A percentile compares a stretch with the other conserved stretches of the same genome.
These are phyloP conservation scores for Fusarium ambrosium DNA, from an alignment of 2,329 filamentous ascomycete genomes.

Conservation along the genomic window DNA sequence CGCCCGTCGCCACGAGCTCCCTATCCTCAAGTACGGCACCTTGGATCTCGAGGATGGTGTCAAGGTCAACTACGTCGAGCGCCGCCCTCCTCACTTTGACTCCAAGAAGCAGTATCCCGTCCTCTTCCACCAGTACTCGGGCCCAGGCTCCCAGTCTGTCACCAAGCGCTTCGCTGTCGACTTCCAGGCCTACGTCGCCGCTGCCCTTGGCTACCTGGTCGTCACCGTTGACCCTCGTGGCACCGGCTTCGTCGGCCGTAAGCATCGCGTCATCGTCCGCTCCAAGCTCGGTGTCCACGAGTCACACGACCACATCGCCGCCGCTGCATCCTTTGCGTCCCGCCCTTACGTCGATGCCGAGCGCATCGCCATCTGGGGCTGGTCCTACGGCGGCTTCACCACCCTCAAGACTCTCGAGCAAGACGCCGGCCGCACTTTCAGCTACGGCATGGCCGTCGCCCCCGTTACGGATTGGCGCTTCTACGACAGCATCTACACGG, in stretches of 20 bases:
- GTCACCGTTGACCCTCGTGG: slow-evolving; percentile 95
- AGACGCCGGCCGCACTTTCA: slow-evolving; percentile 90
- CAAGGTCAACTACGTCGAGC: slow-evolving; percentile 80
- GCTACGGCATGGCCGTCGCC: slow-evolving; percentile 97
- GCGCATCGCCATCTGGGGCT: slow-evolving; percentile 95
- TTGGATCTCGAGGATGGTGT: slow-evolving; percentile 84
- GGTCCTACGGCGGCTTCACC: slow-evolving; percentile 97
- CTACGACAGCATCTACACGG: slow-evolving; percentile 95
- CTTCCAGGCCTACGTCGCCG: slow-evolving; percentile 91
- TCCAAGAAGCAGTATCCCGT: slow-evolving; percentile 89
- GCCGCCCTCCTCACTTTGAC: slow-evolving; percentile 90
- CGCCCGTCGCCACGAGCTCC: slow-evolving; percentile 83
- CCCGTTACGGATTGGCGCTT: slow-evolving; percentile 99
- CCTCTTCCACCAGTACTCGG: slow-evolving; percentile 94
- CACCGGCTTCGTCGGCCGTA: slow-evolving; percentile 90
- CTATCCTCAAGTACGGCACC: slow-evolving; percentile 84
- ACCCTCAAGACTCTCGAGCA: slow-evolving; percentile 94
- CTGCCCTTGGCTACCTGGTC: slow-evolving; percentile 89
- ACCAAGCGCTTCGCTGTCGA: slow-evolving; percentile 84
- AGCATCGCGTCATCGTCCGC: slow-evolving; percentile 84
- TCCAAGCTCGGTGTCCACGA: slow-evolving; percentile 89
- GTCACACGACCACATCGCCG: slow-evolving; percentile 89
- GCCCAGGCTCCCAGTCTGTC: slow-evolving; percentile 92
- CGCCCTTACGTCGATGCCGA: slow-evolving; percentile 86
- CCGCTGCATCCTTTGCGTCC: slow-evolving; percentile 84